Evolutionary conservation across 2,329 filamentous ascomycete species (phyloP), one percentile per base, ranked within the genome.

Genomic region (Pezicula neosporulosa): DNA sequence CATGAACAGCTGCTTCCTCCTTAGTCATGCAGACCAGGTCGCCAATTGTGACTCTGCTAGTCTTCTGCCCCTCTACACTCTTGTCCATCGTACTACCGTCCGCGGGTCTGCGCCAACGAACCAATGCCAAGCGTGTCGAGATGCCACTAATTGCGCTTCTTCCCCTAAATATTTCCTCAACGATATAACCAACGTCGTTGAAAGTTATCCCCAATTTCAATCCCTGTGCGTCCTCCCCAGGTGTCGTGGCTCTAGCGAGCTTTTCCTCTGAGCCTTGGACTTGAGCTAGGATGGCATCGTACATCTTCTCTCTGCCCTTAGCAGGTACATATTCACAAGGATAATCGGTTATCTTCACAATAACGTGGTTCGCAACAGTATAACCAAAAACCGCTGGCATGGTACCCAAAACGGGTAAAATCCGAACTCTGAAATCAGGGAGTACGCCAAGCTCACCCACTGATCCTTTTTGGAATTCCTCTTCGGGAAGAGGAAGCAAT

Each of bases 301-400:
- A 96, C 78, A 96, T 85, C 72, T 96, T 96, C 44, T 96, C 90
- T 15, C 93, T 79, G 9, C 83, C 84, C 69, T 97, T 97, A 48
- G 82, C 84, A 0, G 86, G 83, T 0, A 90, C 73, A 66, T 94
- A 96, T 56, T 96, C 91, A 44, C 87, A 81, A 0, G 94, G 94
- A 63, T 99, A 99, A 7, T 85, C 89, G 57, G 78, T 71, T 44
- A 97, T 81, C 52, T 84, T 82, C 50, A 96, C 79, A 58, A 99
- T 93, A 53, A 97, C 84, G 66, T 97, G 90, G 70, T 97, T 99
- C 4, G 94, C 94, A 8, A 89, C 83, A 0, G 87, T 89, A 50
- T 97, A 88, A 8, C 94, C 94, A 68, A 99, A 99, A 1, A 97
- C 86, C 2, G 94, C 93, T 0, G 94, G 94, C 92, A 99, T 97